Percentiles rank a stretch among this genome's conserved stretches.
Conservation (phyloP, 1,284 basidiomycete species). For the Cryptococcus depauperatus region DNA sequence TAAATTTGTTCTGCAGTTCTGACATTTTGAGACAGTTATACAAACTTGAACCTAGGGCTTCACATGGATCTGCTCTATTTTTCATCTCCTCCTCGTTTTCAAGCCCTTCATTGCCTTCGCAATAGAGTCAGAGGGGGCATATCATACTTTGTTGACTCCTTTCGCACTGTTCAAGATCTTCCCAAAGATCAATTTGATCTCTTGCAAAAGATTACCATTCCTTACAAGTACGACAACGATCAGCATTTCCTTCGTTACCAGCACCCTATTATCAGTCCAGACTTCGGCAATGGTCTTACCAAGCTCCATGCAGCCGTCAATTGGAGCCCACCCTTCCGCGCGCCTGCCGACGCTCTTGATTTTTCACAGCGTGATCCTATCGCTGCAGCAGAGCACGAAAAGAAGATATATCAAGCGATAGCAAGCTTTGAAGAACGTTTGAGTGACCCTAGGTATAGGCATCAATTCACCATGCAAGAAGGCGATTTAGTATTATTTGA, state of each 20-base stretch:
- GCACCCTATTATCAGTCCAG: conserved; percentile 67
- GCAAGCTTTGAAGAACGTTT: conserved; percentile 57
- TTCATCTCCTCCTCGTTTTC: conserved; percentile 74
- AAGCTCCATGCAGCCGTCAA: conserved; percentile 55
- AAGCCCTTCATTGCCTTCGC: conserved; percentile 80
- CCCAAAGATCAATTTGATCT: conserved; percentile 48
- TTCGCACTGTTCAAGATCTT: conserved; percentile 60
- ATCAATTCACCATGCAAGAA: conserved; percentile 63
- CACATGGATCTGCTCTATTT: conserved; percentile 92
- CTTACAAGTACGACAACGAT: conserved; percentile 88
- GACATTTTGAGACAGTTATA: conserved; percentile 52
- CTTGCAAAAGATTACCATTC: conserved; percentile 59
- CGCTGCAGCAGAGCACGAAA: conserved; percentile 1
- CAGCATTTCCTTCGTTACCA: conserved; percentile 69
- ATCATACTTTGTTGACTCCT: conserved; percentile 82
- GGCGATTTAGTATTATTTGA: conserved; percentile 89
- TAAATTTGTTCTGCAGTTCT: not conserved
- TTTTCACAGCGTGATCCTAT: not conserved
- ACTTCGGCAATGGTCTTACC: not conserved
- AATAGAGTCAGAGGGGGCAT: conserved; percentile 74
- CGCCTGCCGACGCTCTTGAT: conserved; percentile 49
- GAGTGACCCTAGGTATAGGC: conserved; percentile 53
- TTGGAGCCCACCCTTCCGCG: conserved; percentile 95
- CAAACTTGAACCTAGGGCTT: conserved; percentile 75
- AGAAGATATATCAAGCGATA: conserved; percentile 59